Evolutionary conservation across 2,329 filamentous ascomycete species (phyloP).

Genomic region (Rhynchosporium agropyri): DNA sequence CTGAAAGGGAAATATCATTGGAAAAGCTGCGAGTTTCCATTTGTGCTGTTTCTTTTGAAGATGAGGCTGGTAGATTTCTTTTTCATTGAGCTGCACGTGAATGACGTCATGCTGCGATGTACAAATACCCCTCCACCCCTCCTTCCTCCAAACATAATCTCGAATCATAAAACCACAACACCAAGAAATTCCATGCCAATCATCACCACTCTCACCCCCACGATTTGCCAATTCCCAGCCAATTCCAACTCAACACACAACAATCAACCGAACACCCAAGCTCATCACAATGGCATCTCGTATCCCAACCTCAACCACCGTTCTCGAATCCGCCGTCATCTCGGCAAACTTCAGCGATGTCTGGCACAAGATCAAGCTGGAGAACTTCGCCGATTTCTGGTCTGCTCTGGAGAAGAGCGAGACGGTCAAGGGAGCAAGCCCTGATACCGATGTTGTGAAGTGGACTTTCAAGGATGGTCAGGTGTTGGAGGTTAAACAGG

Average conservation of each 20-base stretch:
- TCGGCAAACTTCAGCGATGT: constrained; percentile 65
- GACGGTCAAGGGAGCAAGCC: constrained; percentile 61
- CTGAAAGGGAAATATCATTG: neutral
- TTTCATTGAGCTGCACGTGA: neutral
- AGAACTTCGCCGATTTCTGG: constrained; percentile 70
- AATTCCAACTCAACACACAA: neutral
- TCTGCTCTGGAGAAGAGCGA: constrained; percentile 62
- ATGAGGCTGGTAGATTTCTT: neutral
- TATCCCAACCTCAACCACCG: constrained; percentile 68
- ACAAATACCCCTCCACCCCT: constrained; percentile 8
- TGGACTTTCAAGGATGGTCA: constrained; percentile 74
- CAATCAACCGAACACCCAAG: neutral
- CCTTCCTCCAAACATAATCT: neutral
- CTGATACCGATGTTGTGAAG: constrained; percentile 68
- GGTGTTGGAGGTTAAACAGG: constrained; percentile 72
- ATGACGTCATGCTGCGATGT: constrained; percentile 5
- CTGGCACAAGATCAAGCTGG: constrained; percentile 76
- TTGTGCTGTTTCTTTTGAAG: neutral
- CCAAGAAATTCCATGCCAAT: neutral
- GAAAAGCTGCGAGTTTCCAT: neutral
- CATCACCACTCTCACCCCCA: constrained; percentile 1
- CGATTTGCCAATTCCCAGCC: no score
- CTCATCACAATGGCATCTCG: constrained; percentile 25
- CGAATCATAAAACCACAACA: neutral
- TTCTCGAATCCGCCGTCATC: constrained; percentile 69